These are phyloP conservation scores for Oleoguttula mirabilis DNA, from an alignment of 495 filamentous ascomycete genomes.

Conservation along the genomic window DNA sequence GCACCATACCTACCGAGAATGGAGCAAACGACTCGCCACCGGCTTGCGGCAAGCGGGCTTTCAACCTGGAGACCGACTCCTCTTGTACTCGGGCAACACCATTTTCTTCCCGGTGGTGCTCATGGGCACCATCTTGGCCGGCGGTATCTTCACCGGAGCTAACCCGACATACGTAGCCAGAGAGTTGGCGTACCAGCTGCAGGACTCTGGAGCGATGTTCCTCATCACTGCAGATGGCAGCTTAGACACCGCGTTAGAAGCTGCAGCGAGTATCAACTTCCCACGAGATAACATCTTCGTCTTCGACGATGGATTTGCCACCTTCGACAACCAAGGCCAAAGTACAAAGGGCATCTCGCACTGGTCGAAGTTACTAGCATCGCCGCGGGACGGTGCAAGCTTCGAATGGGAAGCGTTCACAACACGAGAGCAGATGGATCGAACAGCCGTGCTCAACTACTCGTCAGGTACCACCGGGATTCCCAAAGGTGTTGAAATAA, in stretches of 20 bases:
- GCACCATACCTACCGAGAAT: constrained; percentile 49
- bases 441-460: constrained; percentile 48
- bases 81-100: constrained; percentile 37
- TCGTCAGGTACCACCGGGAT: constrained; percentile 68
- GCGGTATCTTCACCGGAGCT: constrained; percentile 67
- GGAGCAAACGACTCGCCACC: constrained; percentile 58
- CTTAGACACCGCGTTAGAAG: constrained; percentile 26
- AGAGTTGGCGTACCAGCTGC: constrained; percentile 64
- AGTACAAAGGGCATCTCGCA: constrained; percentile 17
- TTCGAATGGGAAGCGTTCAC: constrained; percentile 26
- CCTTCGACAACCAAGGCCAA: constrained; percentile 21
- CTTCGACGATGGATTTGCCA: constrained; percentile 27
- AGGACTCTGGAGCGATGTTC: constrained; percentile 54
- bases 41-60: constrained; percentile 57
- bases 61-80: constrained; percentile 54
- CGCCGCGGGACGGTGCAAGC: constrained; percentile 11
- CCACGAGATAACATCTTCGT: constrained; percentile 23
- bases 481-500: constrained; percentile 73
- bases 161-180: constrained; percentile 62
- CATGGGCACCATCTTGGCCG: constrained; percentile 62
- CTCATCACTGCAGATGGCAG: constrained; percentile 32
- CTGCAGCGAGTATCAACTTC: constrained; percentile 22
- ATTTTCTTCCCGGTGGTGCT: constrained; percentile 63
- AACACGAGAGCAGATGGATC: constrained; percentile 19
- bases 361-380: constrained; percentile 28